Percentiles rank a stretch among this genome's conserved stretches.
Evolutionary conservation across 257 asterid genomes (phyloP).

Genomic region (Solanum verrucosum): DNA sequence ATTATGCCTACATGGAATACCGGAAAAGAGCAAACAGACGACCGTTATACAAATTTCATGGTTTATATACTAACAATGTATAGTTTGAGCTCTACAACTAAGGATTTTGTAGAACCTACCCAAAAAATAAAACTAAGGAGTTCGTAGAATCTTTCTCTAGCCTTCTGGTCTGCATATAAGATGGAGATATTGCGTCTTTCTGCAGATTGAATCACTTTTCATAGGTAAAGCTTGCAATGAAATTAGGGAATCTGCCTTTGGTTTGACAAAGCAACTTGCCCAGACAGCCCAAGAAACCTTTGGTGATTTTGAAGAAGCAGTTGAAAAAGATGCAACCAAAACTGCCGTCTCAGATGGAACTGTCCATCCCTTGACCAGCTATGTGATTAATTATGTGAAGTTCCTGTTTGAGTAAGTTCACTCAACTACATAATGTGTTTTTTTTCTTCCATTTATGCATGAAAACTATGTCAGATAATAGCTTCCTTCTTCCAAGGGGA

Average conservation of each 20-base stretch:
- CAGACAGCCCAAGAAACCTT: slow-evolving; percentile 94
- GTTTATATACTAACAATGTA: neutral
- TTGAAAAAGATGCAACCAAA: slow-evolving; percentile 98
- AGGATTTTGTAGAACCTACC: neutral
- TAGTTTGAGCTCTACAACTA: neutral
- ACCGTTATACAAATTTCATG: neutral
- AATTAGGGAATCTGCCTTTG: slow-evolving; percentile 84
- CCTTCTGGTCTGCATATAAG: neutral
- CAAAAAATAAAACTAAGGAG: neutral
- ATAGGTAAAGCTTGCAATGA: slow-evolving; percentile 86
- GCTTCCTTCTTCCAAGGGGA: neutral
- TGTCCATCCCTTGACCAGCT: slow-evolving; percentile 97
- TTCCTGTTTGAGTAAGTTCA: slow-evolving; percentile 90
- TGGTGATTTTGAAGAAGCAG: slow-evolving; percentile 98
- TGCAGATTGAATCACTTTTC: slow-evolving; percentile 79
- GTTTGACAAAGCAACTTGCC: slow-evolving; percentile 92
- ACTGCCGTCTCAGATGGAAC: slow-evolving; percentile 98
- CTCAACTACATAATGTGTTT: neutral
- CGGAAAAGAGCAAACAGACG: neutral
- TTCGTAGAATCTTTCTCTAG: neutral
- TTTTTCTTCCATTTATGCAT: neutral
- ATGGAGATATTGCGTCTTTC: neutral
- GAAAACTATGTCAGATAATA: neutral
- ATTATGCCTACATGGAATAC: neutral
- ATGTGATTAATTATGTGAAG: slow-evolving; percentile 94